These are phyloP conservation scores for Hymenoscyphus salicellus DNA, from an alignment of 2,329 filamentous ascomycete genomes.

Conservation along the genomic window DNA sequence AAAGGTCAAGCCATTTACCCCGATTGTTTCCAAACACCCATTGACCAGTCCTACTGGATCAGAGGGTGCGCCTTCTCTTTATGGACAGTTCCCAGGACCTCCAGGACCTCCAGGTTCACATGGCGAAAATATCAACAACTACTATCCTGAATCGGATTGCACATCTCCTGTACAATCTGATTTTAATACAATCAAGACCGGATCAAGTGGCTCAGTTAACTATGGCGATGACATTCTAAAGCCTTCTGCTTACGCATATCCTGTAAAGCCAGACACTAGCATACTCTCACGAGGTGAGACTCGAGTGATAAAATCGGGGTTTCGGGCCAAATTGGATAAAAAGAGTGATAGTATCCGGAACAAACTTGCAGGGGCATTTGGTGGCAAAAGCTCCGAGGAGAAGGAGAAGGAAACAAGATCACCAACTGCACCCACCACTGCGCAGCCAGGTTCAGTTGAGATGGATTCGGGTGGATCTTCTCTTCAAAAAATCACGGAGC, in stretches of 20 bases:
- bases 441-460: constrained; percentile 18
- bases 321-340: constrained; percentile 52
- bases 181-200: constrained; percentile 11
- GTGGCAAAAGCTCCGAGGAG: constrained; percentile 43
- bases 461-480: constrained; percentile 20
- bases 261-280: constrained; percentile 19
- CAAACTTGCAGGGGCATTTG: constrained; percentile 53
- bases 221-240: neutral
- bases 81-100: constrained; percentile 24
- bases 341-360: constrained; percentile 54
- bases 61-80: constrained; percentile 14
- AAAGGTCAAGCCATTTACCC: constrained; percentile 34
- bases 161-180: constrained; percentile 2
- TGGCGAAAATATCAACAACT: constrained; percentile 6
- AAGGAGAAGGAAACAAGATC: neutral
- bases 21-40: neutral
- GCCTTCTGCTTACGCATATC: constrained; percentile 18
- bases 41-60: constrained; percentile 12
- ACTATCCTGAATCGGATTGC: constrained; percentile 12
- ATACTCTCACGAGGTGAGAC: constrained; percentile 36
- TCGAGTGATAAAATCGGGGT: constrained; percentile 53
- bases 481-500: constrained; percentile 7
- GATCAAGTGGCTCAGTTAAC: constrained; percentile 9
- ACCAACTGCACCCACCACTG: constrained; percentile 18
- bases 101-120: constrained; percentile 16